Evolutionary conservation across 257 asterid genomes (phyloP).

Genomic region (Solanum commersonii): DNA sequence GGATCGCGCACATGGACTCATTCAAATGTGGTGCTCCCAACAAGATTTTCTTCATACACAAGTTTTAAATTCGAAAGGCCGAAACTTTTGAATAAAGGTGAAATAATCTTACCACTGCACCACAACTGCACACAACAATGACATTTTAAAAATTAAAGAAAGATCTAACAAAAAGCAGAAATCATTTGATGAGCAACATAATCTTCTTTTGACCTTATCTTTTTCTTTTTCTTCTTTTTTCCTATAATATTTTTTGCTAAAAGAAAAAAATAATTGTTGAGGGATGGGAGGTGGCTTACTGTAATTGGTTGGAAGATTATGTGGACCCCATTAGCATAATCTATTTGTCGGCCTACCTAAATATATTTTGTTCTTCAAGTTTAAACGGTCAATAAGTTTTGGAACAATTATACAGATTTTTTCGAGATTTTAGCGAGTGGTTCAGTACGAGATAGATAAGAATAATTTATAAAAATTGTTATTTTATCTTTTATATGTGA

Average conservation of each 20-base stretch:
- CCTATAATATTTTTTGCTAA: not conserved
- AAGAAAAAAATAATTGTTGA: not conserved
- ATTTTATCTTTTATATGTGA: not conserved
- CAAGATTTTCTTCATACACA: too few species aligned
- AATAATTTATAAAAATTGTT: not conserved
- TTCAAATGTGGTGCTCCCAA: too few species aligned
- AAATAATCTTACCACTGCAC: too few species aligned
- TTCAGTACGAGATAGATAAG: not conserved
- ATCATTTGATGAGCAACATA: not conserved
- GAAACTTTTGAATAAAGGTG: too few species aligned
- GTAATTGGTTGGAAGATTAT: not conserved
- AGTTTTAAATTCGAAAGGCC: accelerated
- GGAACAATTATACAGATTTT: not conserved
- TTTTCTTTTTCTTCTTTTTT: not conserved
- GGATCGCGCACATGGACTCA: accelerated
- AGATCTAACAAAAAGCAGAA: not conserved
- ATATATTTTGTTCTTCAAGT: not conserved
- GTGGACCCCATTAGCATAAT: not conserved
- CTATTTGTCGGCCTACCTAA: not conserved
- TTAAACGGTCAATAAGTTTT: not conserved
- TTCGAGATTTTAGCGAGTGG: not conserved
- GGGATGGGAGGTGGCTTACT: not conserved
- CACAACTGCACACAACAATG: not conserved
- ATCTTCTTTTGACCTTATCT: not conserved
- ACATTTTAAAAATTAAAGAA: not conserved